These are phyloP conservation scores for Thalassia testudinum DNA, from an alignment of 116 monocot genomes.

Conservation along the genomic window DNA sequence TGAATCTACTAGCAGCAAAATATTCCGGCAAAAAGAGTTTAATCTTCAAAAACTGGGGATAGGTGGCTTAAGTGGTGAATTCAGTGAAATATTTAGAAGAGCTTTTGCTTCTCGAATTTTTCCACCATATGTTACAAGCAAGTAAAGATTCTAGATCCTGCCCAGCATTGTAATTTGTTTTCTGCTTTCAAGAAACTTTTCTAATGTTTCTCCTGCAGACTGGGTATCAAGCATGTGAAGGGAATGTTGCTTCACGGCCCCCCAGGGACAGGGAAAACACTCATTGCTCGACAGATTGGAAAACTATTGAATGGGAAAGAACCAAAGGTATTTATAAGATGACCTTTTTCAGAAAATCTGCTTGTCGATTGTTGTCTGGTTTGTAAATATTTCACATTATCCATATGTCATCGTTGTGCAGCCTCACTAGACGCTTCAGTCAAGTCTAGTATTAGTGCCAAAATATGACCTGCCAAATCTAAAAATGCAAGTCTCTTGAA, in stretches of 20 bases:
- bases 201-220: conserved; percentile 21
- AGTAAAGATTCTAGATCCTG: conserved; percentile 27
- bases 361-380: too few relatives aligned
- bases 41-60: conserved; percentile 91
- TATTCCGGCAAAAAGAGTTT: conserved; percentile 89
- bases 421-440: background rate
- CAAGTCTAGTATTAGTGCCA: background rate
- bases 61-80: conserved; percentile 86
- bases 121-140: conserved; percentile 76
- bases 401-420: too few relatives aligned
- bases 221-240: conserved; percentile 98
- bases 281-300: conserved; percentile 96
- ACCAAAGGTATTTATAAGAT: conserved; percentile 57
- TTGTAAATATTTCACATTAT: too few relatives aligned
- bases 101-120: conserved; percentile 99
- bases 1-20: conserved; percentile 87
- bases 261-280: conserved; percentile 95
- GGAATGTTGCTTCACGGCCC: conserved; percentile 94
- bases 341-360: too few relatives aligned
- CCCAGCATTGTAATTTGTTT: background rate
- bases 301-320: conserved; percentile 92
- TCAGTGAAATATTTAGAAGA: conserved; percentile 86
- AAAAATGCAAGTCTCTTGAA: too few relatives aligned
- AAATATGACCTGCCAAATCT: too few relatives aligned
- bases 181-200: background rate